Conservation (phyloP, 2,329 filamentous ascomycete species). For the Arthroderma uncinatum region DNA sequence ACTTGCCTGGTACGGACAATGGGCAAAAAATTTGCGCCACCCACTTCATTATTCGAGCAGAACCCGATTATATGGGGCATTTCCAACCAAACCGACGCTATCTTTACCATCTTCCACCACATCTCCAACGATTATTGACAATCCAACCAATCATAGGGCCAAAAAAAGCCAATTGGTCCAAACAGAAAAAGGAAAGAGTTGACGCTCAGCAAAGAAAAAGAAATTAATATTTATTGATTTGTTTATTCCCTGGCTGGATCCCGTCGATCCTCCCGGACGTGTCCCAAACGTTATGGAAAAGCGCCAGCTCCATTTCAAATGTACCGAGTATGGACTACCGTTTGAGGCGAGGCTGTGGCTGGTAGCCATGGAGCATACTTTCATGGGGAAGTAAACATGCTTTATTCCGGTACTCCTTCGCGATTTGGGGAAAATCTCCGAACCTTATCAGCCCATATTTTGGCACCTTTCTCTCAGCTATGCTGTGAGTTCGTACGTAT, state of each 20-base stretch:
- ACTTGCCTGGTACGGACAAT: not conserved
- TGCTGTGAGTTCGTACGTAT: not conserved
- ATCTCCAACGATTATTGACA: not conserved
- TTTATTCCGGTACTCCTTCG: not conserved
- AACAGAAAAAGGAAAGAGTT: not conserved
- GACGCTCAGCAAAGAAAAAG: not conserved
- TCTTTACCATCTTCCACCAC: not conserved
- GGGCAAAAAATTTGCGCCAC: not conserved
- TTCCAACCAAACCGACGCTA: not conserved
- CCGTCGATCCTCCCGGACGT: conserved; percentile 5
- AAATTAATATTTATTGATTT: conserved; percentile 3
- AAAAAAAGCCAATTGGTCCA: conserved; percentile 2
- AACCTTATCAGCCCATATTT: not conserved
- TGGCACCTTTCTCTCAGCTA: not conserved
- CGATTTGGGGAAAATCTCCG: conserved; percentile 3
- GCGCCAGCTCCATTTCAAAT: conserved; percentile 2
- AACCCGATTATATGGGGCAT: conserved; percentile 5
- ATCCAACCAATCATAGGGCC: not conserved
- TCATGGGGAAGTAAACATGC: not conserved
- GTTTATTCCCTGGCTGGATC: not conserved
- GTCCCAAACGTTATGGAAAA: conserved; percentile 5
- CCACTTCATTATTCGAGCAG: not conserved
- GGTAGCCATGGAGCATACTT: not conserved
- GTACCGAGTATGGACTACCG: not conserved
- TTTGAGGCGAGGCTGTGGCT: conserved; percentile 1